Evolutionary conservation across 1,139 yeast species (phyloP).

Genomic region (Protomyces inouyei): DNA sequence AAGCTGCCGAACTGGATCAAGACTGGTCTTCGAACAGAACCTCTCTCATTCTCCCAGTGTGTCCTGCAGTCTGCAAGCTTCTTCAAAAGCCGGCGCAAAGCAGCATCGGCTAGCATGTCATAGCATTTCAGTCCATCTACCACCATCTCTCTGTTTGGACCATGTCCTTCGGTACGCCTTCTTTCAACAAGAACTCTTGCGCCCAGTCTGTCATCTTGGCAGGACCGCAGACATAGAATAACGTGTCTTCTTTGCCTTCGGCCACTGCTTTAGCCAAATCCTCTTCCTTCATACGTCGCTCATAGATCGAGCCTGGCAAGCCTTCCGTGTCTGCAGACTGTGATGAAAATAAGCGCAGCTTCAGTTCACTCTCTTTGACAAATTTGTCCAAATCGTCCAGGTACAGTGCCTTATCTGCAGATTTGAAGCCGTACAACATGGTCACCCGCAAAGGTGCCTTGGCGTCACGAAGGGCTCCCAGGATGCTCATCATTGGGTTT

Average conservation of each 20-base stretch:
- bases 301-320: constrained; percentile 2
- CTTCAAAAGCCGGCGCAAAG: neutral
- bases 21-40: constrained; percentile 34
- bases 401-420: constrained; percentile 11
- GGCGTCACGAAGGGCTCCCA: constrained; percentile 20
- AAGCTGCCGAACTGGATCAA: constrained; percentile 80
- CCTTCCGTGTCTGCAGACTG: constrained; percentile 9
- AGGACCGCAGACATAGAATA: constrained; percentile 24
- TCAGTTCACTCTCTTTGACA: neutral
- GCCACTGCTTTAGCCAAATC: constrained; percentile 9
- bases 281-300: constrained; percentile 10
- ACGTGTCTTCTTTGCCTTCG: constrained; percentile 6
- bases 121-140: neutral
- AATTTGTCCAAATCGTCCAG: constrained; percentile 6
- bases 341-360: constrained; percentile 6
- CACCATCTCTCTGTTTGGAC: constrained; percentile 26
- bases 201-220: constrained; percentile 22
- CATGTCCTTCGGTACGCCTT: constrained; percentile 19
- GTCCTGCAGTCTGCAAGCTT: neutral
- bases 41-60: neutral
- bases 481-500: constrained; percentile 19
- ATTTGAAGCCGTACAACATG: constrained; percentile 21
- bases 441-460: constrained; percentile 11
- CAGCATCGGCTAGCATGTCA: neutral
- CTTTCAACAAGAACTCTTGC: constrained; percentile 6